Evolutionary conservation across 768 basidiomycete genomes (phyloP), one percentile per base, ranked within the genome.

Genomic region (Lanmaoa pseudosensibilis): DNA sequence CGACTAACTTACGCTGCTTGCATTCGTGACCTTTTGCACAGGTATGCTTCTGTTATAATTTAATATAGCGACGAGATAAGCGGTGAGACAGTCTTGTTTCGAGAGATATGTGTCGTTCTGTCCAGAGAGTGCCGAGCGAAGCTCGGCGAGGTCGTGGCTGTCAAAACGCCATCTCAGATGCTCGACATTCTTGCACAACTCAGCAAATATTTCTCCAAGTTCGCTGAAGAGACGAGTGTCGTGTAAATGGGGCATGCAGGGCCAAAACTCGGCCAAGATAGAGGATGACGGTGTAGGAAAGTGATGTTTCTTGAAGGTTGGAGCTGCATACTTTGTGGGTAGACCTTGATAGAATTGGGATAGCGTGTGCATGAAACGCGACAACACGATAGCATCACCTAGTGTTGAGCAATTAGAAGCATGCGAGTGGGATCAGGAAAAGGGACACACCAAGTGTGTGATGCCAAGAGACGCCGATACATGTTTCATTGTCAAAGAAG

Each of bases 381-480:
- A 55, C 2, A 74, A 40, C n/a, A 61, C 46, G 11, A 63, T 50
- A 2, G 64, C 70, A 33, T 75, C 73, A 10, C 74, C 73, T 73
- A 39, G 23, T 12, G 25, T 21, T 34, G 15, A 36, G n/a, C 12
- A 1, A 38, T 63, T 19, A 63, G 40, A 36, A 27, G 13, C 0
- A 15, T 18, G 16, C 13, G 16, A 16, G 34, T 23, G 7, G 6
- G 3, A 38, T 34, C 13, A 43, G 8, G 5, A 25, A 38, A 52
- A 39, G 18, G 16, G 19, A 52, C 55, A 21, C 53, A 72, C 73
- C 73, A 11, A 74, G 68, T 11, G 64, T 61, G 43, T 74, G 74
- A 43, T 74, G 64, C 73, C 72, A 74, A 2, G 69, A 66, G n/a
- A 74, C 57, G 19, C 69, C 74, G 34, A 73, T 61, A 32, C 62